Evolutionary conservation across 345 rosid species (phyloP), one percentile per base, ranked within the genome.

Genomic region (Capsella bursapastoris): DNA sequence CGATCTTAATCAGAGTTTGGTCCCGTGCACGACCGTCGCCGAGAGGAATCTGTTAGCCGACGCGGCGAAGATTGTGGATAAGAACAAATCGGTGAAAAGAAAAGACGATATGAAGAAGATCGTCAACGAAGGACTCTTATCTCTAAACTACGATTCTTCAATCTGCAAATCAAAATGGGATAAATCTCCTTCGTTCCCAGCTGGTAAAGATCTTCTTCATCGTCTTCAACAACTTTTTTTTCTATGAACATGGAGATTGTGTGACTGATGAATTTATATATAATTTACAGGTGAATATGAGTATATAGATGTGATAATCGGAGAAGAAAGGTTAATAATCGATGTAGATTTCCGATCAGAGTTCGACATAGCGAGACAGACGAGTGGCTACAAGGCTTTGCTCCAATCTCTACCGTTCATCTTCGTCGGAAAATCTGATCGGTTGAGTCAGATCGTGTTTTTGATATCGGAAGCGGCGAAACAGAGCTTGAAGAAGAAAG

Each of bases 101-200:
- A 95, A 89, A 81, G 97, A 86, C 66, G 96, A 85, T 56, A 64
- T 92, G 83, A 86, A 87, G 73, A 84, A 75, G 81, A 84, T 86
- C 66, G 82, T 87, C 35, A 80, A 86, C 75, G 92, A 82, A 59
- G 90, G 86, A 67, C 79, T 95, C 53, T 51, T 78, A 53, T 83
- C 88, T 41, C 83, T 86, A 52, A 87, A 90, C 52, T 88, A 92
- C 78, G 76, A 89, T 68, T 85, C 92, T 55, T 85, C 96, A 28
- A 85, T 95, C 79, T 95, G 99, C 84, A 90, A 85, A 82, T 92
- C 99, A 4, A 87, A 88, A 85, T 95, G 99, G 99, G 98, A 92
- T 0, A 90, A 86, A 75, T 73, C 91, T 37, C 63, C 85, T 0
- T 82, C 92, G 1, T 84, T 80, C 75, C 97, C 97, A 5, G 97